A percentile compares a stretch with the other conserved stretches of the same genome.
Evolutionary conservation across 2,329 filamentous ascomycete genomes (phyloP).

Genomic region (Diaporthe destruens): DNA sequence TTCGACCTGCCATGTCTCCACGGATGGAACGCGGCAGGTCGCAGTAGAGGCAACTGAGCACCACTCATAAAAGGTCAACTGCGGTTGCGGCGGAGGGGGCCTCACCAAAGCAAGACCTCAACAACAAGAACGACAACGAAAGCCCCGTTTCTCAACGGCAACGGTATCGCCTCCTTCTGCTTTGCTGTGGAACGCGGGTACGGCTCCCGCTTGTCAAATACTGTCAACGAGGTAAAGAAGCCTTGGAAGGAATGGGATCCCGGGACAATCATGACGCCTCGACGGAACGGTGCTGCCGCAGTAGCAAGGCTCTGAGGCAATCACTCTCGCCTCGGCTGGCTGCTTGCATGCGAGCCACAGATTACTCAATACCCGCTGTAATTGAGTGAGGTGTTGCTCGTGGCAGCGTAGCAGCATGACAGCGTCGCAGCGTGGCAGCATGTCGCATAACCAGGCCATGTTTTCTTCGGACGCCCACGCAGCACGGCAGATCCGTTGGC

Average conservation of each 20-base stretch:
- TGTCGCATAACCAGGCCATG: background rate
- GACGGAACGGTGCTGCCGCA: conserved; percentile 24
- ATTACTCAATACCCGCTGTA: conserved; percentile 2
- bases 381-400: background rate
- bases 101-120: background rate
- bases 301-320: background rate
- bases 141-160: background rate
- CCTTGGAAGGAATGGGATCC: background rate
- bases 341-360: background rate
- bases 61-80: background rate
- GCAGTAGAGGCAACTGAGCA: background rate
- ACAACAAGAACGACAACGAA: background rate
- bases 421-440: background rate
- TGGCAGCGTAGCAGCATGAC: too few relatives aligned
- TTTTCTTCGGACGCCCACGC: background rate
- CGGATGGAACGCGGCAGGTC: background rate
- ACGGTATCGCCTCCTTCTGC: background rate
- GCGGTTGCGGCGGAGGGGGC: background rate
- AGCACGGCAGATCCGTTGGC: background rate
- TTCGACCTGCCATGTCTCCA: conserved; percentile 8
- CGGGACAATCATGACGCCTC: conserved; percentile 5
- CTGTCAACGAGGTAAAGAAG: background rate
- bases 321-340: background rate
- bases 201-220: background rate
- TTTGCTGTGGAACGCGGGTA: conserved; percentile 15